Percentiles rank a stretch among this genome's conserved stretches.
Evolutionary conservation across 2,329 filamentous ascomycete genomes (phyloP).

Genomic region (Neofusicoccum parvum): DNA sequence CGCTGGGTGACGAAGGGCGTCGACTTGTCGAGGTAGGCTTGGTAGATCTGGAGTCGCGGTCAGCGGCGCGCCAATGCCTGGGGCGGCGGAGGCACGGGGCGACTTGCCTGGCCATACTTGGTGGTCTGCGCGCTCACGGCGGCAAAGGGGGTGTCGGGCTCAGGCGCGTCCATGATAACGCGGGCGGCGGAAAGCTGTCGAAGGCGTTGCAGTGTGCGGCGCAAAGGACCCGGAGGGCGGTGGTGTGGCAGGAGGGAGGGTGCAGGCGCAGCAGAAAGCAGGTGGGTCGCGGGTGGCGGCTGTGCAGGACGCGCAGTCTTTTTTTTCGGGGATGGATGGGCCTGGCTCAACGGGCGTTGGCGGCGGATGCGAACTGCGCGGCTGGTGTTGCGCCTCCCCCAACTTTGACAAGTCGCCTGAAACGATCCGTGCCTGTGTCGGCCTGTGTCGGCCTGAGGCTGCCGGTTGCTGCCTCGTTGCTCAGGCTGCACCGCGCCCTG

Average conservation of each 20-base stretch:
- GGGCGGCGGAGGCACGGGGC: background rate
- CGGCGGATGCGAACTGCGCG: conserved; percentile 17
- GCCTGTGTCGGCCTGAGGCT: conserved; percentile 28
- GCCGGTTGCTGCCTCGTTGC: conserved; percentile 5
- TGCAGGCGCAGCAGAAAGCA: background rate
- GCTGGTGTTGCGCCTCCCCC: conserved; percentile 19
- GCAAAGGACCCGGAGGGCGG: background rate
- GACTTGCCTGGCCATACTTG: conserved; percentile 68
- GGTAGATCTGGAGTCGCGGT: conserved; percentile 70
- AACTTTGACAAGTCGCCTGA: conserved; percentile 19
- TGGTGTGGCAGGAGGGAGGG: background rate
- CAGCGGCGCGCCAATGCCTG: background rate
- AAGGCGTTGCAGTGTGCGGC: background rate
- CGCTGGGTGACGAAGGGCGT: conserved; percentile 88
- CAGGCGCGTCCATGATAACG: conserved; percentile 74
- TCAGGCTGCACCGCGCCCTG: background rate
- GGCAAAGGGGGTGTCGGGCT: conserved; percentile 91
- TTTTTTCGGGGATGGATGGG: conserved; percentile 3
- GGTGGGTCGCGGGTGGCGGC: background rate
- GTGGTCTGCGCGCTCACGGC: conserved; percentile 85
- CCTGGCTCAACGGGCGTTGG: conserved; percentile 15
- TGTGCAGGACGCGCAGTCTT: conserved; percentile 6
- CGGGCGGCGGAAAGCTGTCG: background rate
- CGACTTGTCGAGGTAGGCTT: conserved; percentile 89
- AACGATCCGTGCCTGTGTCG: conserved; percentile 33